Conservation (phyloP, 176 grass and related monocot genomes). For the Phyllostachys edulis region DNA sequence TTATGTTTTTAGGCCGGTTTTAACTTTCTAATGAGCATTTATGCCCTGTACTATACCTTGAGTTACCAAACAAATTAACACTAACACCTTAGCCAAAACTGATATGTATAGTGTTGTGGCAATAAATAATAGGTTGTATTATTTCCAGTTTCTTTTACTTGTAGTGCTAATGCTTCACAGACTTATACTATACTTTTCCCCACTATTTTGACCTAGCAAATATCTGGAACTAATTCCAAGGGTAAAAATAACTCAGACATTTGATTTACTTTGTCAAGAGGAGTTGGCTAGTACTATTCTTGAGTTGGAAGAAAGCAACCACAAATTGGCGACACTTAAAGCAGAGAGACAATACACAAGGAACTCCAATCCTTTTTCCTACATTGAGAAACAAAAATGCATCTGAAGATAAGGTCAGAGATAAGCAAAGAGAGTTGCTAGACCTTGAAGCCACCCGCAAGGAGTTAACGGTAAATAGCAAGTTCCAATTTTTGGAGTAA, state of each 20-base stretch:
- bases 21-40: not conserved
- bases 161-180: not conserved
- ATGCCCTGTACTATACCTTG: not conserved
- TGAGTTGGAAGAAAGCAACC: conserved; percentile 69
- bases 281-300: conserved; percentile 56
- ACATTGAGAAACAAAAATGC: conserved; percentile 55
- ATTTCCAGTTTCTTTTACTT: not conserved
- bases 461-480: conserved; percentile 65
- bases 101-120: not conserved
- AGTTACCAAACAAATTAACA: conserved; percentile 12
- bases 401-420: conserved; percentile 51
- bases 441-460: conserved; percentile 69
- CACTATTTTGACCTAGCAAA: not conserved
- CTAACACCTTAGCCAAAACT: not conserved
- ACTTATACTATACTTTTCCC: not conserved
- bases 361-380: conserved; percentile 48
- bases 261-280: conserved; percentile 58
- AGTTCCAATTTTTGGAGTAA: conserved; percentile 13
- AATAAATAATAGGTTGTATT: conserved; percentile 6
- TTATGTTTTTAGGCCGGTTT: conserved; percentile 1
- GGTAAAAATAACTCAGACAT: conserved; percentile 27
- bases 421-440: conserved; percentile 69
- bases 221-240: not conserved
- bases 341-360: conserved; percentile 57
- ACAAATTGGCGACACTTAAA: conserved; percentile 57